phyloP scores from a whole-genome alignment of 73 alveolate genomes.

The Tetrahymena malaccensis region DNA sequence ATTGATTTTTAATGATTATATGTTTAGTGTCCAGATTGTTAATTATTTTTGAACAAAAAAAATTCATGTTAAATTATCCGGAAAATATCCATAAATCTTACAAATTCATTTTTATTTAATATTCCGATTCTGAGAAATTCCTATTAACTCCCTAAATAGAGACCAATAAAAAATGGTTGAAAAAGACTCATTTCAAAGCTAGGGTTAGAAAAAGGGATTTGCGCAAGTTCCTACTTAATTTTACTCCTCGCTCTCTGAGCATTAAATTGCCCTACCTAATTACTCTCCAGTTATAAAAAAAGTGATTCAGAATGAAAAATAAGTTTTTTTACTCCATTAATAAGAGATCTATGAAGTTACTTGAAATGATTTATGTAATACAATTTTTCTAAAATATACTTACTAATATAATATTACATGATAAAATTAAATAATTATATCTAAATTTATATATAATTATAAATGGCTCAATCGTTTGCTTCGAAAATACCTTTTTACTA shows the following conservation, averaged over 20 bases:
- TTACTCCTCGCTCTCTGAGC: background rate
- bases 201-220: background rate
- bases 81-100: background rate
- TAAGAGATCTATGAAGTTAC: background rate
- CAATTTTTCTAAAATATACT: background rate
- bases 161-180: background rate
- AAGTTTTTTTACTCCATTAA: background rate
- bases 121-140: background rate
- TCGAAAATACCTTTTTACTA: background rate
- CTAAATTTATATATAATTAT: background rate
- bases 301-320: background rate
- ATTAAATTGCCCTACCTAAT: background rate
- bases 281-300: background rate
- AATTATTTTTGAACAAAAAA: background rate
- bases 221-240: background rate
- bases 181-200: background rate
- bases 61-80: background rate
- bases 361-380: background rate
- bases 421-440: background rate
- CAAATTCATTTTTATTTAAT: background rate
- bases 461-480: background rate
- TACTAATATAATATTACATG: background rate
- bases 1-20: background rate
- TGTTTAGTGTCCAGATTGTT: background rate
- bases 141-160: background rate